Percentiles rank a stretch among this genome's conserved stretches.
Conservation (phyloP, 73 alveolate genomes). For the Halteria grandinella region DNA sequence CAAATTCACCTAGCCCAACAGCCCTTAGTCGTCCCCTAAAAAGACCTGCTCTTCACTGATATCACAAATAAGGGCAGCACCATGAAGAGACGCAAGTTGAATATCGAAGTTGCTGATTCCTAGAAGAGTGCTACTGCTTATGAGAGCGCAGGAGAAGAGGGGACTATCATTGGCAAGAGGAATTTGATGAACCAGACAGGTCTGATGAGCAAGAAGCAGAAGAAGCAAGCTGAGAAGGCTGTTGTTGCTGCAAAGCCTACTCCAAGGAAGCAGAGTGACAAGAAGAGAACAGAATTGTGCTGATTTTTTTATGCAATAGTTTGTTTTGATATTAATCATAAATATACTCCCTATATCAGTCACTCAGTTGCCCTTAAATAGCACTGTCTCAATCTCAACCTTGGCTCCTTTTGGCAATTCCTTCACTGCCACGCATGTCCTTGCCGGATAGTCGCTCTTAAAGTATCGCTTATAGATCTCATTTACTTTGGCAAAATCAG, state of each 20-base stretch:
- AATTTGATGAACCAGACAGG: background rate
- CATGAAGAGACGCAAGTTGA: too few relatives aligned
- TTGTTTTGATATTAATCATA: too few relatives aligned
- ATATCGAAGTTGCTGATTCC: too few relatives aligned
- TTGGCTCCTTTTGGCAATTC: slow-evolving; percentile 66
- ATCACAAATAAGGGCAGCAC: too few relatives aligned
- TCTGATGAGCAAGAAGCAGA: slow-evolving; percentile 36
- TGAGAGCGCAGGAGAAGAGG: slow-evolving; percentile 54
- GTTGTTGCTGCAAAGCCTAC: too few relatives aligned
- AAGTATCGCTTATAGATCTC: slow-evolving; percentile 63
- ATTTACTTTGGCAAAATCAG: slow-evolving; percentile 58
- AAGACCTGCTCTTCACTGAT: too few relatives aligned
- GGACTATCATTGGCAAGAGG: background rate
- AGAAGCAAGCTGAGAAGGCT: background rate
- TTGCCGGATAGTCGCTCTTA: slow-evolving; percentile 61
- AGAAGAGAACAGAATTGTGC: too few relatives aligned
- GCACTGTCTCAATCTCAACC: slow-evolving; percentile 60
- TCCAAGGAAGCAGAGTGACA: too few relatives aligned
- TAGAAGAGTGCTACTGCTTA: background rate
- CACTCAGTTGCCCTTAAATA: too few relatives aligned
- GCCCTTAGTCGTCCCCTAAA: background rate
- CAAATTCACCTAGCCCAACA: background rate
- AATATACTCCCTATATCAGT: too few relatives aligned
- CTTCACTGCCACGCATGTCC: slow-evolving; percentile 68
- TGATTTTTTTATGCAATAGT: too few relatives aligned